Conservation (phyloP, 2,329 filamentous ascomycete genomes). For the Phoma herbarum region DNA sequence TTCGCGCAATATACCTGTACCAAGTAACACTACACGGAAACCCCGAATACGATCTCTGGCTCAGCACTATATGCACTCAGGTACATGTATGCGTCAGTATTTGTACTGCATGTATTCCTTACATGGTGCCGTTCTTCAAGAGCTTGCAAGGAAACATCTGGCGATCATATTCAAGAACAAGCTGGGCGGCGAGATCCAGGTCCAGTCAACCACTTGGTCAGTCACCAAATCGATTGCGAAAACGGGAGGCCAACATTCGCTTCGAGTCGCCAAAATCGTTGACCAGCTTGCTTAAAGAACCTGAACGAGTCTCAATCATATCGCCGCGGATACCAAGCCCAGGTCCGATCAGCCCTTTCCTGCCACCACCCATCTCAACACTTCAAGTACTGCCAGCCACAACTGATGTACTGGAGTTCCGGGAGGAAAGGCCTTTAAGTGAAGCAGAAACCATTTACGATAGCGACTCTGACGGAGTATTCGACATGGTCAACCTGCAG, state of each 20-base stretch:
- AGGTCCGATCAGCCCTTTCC: conserved; percentile 12
- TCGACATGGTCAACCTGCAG: conserved; percentile 15
- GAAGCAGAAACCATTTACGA: conserved; percentile 8
- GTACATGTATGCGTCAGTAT: conserved; percentile 42
- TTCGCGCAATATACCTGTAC: conserved; percentile 43
- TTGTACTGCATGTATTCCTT: conserved; percentile 46
- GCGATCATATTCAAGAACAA: conserved; percentile 26
- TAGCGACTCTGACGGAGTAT: conserved; percentile 5
- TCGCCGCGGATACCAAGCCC: conserved; percentile 19
- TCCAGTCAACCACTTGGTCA: background rate
- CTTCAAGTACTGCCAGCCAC: background rate
- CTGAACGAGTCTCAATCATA: conserved; percentile 15
- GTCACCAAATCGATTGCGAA: conserved; percentile 8
- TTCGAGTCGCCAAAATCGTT: conserved; percentile 12
- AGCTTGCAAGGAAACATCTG: conserved; percentile 29
- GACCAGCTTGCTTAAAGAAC: conserved; percentile 6
- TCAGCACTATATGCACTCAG: conserved; percentile 39
- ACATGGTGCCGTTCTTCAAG: conserved; percentile 44
- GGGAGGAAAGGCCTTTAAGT: background rate
- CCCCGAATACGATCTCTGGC: conserved; percentile 41
- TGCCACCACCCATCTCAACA: conserved; percentile 12
- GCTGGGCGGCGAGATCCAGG: conserved; percentile 18
- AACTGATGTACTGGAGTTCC: background rate
- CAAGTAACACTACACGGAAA: conserved; percentile 39
- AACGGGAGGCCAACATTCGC: conserved; percentile 15